A percentile compares a stretch with the other conserved stretches of the same genome.
Conservation (phyloP, 345 rosid genomes). For the Arabidopsis arenosa region DNA sequence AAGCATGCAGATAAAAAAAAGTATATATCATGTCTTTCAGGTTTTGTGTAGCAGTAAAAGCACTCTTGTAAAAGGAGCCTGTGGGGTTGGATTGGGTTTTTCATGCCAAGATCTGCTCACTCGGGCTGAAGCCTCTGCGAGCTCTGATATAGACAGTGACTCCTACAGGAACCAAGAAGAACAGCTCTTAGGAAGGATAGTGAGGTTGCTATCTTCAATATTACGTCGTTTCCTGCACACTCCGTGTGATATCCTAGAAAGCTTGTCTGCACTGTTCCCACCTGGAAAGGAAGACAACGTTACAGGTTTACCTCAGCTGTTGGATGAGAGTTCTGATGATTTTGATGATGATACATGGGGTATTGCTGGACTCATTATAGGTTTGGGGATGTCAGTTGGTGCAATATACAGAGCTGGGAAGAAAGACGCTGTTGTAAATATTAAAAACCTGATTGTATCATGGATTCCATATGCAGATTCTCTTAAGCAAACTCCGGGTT, state of each 20-base stretch:
- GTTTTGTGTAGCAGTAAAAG: constrained; percentile 84
- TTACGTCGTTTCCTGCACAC: constrained; percentile 53
- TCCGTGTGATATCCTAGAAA: constrained; percentile 56
- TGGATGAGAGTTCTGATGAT: constrained; percentile 55
- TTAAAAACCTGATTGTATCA: constrained; percentile 77
- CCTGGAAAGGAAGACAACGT: constrained; percentile 42
- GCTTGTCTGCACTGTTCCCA: constrained; percentile 56
- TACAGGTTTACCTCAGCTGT: constrained; percentile 48
- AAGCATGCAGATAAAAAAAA: background rate
- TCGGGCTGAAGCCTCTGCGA: constrained; percentile 55
- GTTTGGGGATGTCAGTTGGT: constrained; percentile 75
- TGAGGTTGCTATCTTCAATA: constrained; percentile 57
- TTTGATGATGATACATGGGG: constrained; percentile 94
- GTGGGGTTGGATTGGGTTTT: constrained; percentile 90
- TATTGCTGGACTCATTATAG: constrained; percentile 84
- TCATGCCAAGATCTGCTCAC: constrained; percentile 81
- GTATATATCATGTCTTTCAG: constrained; percentile 48
- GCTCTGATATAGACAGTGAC: constrained; percentile 53
- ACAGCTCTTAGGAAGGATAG: constrained; percentile 62
- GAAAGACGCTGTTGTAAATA: constrained; percentile 64
- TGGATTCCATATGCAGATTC: constrained; percentile 71
- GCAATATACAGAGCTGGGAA: constrained; percentile 81
- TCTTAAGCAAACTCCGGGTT: constrained; percentile 45
- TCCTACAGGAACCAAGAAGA: constrained; percentile 64
- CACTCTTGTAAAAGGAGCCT: constrained; percentile 88